These are phyloP conservation scores for Hydrangea macrophylla DNA, from an alignment of 148 eudicot genomes.

Conservation along the genomic window DNA sequence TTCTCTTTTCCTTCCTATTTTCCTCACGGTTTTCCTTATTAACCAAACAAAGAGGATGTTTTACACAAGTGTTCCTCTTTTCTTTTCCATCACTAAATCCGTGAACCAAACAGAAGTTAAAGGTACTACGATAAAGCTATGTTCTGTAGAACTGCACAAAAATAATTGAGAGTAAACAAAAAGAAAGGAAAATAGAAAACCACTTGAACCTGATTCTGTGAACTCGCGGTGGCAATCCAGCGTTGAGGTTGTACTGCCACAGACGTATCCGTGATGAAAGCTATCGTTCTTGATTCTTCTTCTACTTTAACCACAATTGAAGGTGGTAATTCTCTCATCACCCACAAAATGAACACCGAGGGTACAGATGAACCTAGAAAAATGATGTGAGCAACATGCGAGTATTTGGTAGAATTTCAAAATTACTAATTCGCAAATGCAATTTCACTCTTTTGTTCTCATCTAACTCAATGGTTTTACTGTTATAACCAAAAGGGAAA, in stretches of 20 bases:
- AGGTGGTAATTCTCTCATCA: constrained; percentile 91
- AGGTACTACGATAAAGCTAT: background rate
- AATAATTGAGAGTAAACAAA: background rate
- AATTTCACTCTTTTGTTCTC: background rate
- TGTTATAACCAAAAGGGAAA: background rate
- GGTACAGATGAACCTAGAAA: constrained; percentile 79
- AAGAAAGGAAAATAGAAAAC: background rate
- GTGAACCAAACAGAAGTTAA: too few species aligned
- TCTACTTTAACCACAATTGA: constrained; percentile 26
- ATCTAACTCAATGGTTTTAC: background rate
- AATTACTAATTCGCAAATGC: background rate
- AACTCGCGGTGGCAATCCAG: constrained; percentile 67
- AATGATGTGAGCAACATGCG: constrained; percentile 6
- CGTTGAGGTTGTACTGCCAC: constrained; percentile 43
- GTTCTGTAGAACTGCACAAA: background rate
- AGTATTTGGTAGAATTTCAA: background rate
- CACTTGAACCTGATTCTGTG: constrained; percentile 71
- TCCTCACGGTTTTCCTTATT: too few species aligned
- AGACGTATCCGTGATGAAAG: constrained; percentile 62
- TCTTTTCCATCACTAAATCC: too few species aligned
- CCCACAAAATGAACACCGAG: constrained; percentile 71
- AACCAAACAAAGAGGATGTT: too few species aligned
- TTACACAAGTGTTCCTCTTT: too few species aligned
- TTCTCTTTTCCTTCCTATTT: too few species aligned
- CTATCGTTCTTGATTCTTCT: constrained; percentile 63